Base-by-base conservation (phyloP, 2,329 filamentous ascomycete species). In the Aspergillus sp. region DNA sequence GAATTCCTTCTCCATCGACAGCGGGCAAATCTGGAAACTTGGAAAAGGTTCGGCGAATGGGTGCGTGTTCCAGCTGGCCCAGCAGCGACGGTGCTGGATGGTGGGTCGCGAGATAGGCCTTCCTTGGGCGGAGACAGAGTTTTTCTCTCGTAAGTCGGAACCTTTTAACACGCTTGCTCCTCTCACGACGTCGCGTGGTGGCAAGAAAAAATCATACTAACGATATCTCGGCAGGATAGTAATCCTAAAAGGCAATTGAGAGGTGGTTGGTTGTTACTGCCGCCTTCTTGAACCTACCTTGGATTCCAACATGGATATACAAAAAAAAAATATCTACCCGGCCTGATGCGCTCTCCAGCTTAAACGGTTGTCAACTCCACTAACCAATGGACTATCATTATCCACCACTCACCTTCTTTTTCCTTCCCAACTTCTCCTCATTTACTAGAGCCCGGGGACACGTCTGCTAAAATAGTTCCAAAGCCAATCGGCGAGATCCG, bases 141-240 rank as follows among this genome's bases (percentile, higher is more conserved):
- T 58, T 61, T 58, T 62, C 53, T 62, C 58, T 64, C 58, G 60
- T 60, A 62, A 62, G 27, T 30, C 27, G 10, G 27, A 30, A 30
- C 2, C 27, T 30, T 11, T 11, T 30, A 30, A 30, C 27, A 30
- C 27, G 27, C 27, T 10, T 44, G 17, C 41, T 44, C 41, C 17
- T 44, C 41, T 17, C 41, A 8, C 41, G n/a, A 21, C 3, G 17
- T 44, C 41, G 41, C 41, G 41, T 17, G 17, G 41, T 44, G 41
- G 41, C 41, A 19, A 44, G 41, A 19, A 44, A 44, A 11, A 8
- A 21, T 30, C 27, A 30, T 30, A 21, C 41, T 11, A 41, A 30
- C 8, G 27, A 30, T 30, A 30, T 30, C 27, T 30, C 38, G 38
- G 38, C 38, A 41, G 8, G 10, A 19, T 17, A 41, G 38, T 41